Evolutionary conservation across 2,329 filamentous ascomycete species (phyloP).

Genomic region (Microdochium bolleyi): DNA sequence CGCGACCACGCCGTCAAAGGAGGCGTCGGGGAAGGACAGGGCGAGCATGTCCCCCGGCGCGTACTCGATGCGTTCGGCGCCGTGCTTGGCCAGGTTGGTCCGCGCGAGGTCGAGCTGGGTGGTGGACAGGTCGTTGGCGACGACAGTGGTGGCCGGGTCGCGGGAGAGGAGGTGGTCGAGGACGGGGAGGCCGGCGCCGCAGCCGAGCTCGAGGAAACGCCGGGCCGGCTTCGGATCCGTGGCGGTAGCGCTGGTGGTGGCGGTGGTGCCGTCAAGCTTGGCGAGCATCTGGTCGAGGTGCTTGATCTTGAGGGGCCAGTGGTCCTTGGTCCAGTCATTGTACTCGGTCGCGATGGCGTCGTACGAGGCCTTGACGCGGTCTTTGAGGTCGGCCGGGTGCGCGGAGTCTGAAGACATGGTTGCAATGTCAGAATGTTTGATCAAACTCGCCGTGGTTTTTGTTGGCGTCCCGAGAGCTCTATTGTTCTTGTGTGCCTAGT

Average conservation of each 20-base stretch:
- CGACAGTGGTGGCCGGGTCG: conserved; percentile 12
- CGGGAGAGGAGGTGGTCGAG: conserved; percentile 22
- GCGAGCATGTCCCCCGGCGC: conserved; percentile 27
- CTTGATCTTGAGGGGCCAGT: conserved; percentile 19
- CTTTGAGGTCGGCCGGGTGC: conserved; percentile 19
- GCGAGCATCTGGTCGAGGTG: conserved; percentile 25
- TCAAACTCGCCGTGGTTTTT: too few relatives aligned
- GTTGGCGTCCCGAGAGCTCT: too few relatives aligned
- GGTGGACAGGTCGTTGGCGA: conserved; percentile 32
- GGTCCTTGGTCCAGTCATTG: conserved; percentile 28
- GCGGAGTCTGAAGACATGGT: background rate
- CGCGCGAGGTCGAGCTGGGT: conserved; percentile 25
- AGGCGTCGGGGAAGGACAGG: conserved; percentile 22
- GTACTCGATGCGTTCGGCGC: conserved; percentile 2
- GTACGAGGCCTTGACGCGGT: conserved; percentile 29
- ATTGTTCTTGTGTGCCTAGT: too few relatives aligned
- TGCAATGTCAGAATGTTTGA: background rate
- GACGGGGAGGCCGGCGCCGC: conserved; percentile 29
- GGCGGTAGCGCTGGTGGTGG: background rate
- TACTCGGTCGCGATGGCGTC: conserved; percentile 28
- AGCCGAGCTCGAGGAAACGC: conserved; percentile 31
- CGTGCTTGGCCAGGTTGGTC: conserved; percentile 14
- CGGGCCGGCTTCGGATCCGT: conserved; percentile 2
- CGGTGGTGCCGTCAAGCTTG: background rate
- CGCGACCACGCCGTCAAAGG: conserved; percentile 39